Evolutionary conservation across 2,329 filamentous ascomycete species (phyloP), one percentile per base, ranked within the genome.

Genomic region (Zopfia rhizophila): DNA sequence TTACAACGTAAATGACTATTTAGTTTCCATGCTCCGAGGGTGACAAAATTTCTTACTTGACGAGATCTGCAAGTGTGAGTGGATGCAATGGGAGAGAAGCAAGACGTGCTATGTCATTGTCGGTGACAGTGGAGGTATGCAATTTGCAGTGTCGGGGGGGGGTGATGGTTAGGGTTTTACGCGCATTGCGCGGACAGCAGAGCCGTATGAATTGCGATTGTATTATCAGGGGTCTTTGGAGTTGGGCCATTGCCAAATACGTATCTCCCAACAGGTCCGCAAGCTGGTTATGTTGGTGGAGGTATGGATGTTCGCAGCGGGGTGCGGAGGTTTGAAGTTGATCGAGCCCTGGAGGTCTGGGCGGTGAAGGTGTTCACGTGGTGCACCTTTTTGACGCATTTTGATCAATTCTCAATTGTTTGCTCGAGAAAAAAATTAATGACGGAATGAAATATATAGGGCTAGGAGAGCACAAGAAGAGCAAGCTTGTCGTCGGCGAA

Each of bases 41-140:
- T n/a, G n/a, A n/a, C n/a, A n/a, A n/a, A 38, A 39, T 18, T 41
- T 41, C 78, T 59, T 79, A 95, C 89, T 88, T 93, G 60, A 97
- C 89, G 5, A 99, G 80, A 66, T 97, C 94, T 46, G 88, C 86
- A 23, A 99, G 82, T 18, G 90, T 94, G 64, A 97, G 77, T 8
- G 88, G 84, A 65, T 95, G 89, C 39, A 96, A 82, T 24, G 87
- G 86, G 65, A 88, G 86, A 45, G 85, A 85, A 22, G 92, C 90
- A 33, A 97, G 82, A 29, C 83, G 83, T 32, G 86, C 83, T 55
- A 97, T 89, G 67, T 94, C 89, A 54, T 88, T 85, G 66, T 93
- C 88, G 4, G 76, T 79, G 25, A 80, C 78, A 3, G 69, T 73
- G 31, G 62, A 65, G 2, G 74, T 79, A 46, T 68, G 65, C n/a